A percentile compares a stretch with the other conserved stretches of the same genome.
Conservation (phyloP, 805 yeast species). For the Lachancea meyersii region DNA sequence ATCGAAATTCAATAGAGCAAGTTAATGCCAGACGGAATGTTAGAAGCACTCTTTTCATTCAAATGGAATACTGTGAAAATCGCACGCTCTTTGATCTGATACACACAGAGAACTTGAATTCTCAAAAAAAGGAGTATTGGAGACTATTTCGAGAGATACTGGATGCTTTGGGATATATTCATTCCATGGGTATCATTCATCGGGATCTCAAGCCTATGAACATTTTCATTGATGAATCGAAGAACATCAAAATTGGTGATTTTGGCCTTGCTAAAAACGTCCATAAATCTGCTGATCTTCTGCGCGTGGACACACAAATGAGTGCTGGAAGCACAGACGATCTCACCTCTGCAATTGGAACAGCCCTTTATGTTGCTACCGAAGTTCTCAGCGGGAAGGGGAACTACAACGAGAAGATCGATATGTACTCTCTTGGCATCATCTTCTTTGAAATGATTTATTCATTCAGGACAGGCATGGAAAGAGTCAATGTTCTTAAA, state of each 20-base stretch:
- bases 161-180: conserved; percentile 88
- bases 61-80: conserved; percentile 98
- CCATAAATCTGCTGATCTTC: conserved; percentile 41
- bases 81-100: conserved; percentile 82
- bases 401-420: conserved; percentile 87
- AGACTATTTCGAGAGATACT: conserved; percentile 77
- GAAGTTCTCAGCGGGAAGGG: conserved; percentile 74
- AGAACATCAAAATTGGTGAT: conserved; percentile 91
- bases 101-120: conserved; percentile 61
- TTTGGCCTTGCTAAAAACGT: conserved; percentile 94
- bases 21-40: conserved; percentile 12
- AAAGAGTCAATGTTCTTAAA: conserved; percentile 68
- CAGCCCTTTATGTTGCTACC: conserved; percentile 85
- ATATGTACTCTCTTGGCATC: conserved; percentile 90
- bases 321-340: conserved; percentile 47
- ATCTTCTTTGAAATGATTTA: conserved; percentile 95
- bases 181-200: conserved; percentile 89
- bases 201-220: conserved; percentile 94
- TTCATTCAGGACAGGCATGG: conserved; percentile 86
- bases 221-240: conserved; percentile 84
- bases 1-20: background rate
- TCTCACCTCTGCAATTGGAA: conserved; percentile 88
- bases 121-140: conserved; percentile 79
- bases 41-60: conserved; percentile 78
- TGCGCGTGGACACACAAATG: conserved; percentile 29